Base-by-base conservation (phyloP, 1,139 yeast species). In the Debaryomyces subglobosus region DNA sequence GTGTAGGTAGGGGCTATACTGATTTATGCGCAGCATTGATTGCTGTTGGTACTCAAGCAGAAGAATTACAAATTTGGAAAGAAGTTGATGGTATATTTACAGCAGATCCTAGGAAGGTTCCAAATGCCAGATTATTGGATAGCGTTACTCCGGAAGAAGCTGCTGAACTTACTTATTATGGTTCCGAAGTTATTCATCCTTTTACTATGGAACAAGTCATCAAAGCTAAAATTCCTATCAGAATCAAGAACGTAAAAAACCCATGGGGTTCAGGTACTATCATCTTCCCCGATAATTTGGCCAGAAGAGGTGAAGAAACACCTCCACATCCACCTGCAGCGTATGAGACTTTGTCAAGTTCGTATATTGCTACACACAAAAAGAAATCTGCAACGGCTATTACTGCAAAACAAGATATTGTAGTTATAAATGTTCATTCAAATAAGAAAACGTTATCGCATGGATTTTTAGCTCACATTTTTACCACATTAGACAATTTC, bases 201-300 rank as follows among this genome's bases (percentile, higher is more conserved):
- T 94, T 94, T 74, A 94, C 99, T 32, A 94, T 94, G 99, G 98
- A 94, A 70, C 99, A 94, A 72, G 99, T 92, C 49, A 94, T 94
- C 58, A 85, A 86, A 57, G 98, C 98, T 10, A 89, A 88, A 64
- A 94, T 94, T 60, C 99, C 99, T 39, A 94, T 94, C 65, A 82
- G 98, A 64, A 94, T 94, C 61, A 94, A 94, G 69, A 94, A 94
- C 67, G 99, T 94, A 47, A 92, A 84, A 68, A 92, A 94, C 65
- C 98, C 99, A 44, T 65, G 67, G 20, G 99, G 98, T 41, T 79
- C 78, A 41, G 99, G 99, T 57, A 94, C 99, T 16, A 81, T 94
- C 54, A 91, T 94, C 43, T 94, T 88, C 67, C 98, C 99, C 1
- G 97, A 89, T 63, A 87, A 89, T 63, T 71, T 87, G 46, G 95